These are phyloP conservation scores for Collybia mongolica DNA, from an alignment of 768 basidiomycete genomes.

Conservation along the genomic window DNA sequence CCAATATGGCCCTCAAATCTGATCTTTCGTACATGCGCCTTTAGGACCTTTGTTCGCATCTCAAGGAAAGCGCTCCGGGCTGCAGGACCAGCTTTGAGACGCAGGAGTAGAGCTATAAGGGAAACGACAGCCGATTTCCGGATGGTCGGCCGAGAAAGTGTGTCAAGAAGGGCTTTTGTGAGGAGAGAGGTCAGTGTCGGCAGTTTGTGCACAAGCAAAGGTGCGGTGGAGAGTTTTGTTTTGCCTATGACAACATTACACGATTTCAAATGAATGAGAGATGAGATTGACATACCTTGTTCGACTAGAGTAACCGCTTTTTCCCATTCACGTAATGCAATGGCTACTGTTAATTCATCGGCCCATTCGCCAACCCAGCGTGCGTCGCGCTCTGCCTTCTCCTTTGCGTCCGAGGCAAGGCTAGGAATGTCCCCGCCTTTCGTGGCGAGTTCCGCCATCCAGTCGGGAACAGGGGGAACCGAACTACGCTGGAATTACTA, in stretches of 20 bases:
- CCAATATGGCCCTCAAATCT: constrained; percentile 86
- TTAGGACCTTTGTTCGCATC: constrained; percentile 74
- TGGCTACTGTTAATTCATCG: constrained; percentile 88
- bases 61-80: constrained; percentile 83
- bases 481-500: constrained; percentile 11
- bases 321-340: constrained; percentile 86
- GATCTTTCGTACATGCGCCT: constrained; percentile 80
- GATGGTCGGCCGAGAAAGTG: constrained; percentile 73
- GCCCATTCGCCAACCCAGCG: constrained; percentile 91
- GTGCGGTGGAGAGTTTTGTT: constrained; percentile 54
- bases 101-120: constrained; percentile 70
- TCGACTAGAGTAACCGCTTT: constrained; percentile 84
- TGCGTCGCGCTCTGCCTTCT: constrained; percentile 76
- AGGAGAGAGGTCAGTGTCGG: constrained; percentile 65
- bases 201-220: constrained; percentile 58
- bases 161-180: constrained; percentile 65
- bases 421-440: constrained; percentile 49
- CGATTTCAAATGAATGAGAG: not conserved
- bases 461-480: constrained; percentile 67
- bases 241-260: constrained; percentile 43
- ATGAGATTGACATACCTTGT: constrained; percentile 49
- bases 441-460: constrained; percentile 70
- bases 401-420: constrained; percentile 51
- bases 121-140: constrained; percentile 73
- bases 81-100: constrained; percentile 72